Evolutionary conservation across 768 basidiomycete genomes (phyloP), one percentile per base, ranked within the genome.

Genomic region (Lentinula edodes): DNA sequence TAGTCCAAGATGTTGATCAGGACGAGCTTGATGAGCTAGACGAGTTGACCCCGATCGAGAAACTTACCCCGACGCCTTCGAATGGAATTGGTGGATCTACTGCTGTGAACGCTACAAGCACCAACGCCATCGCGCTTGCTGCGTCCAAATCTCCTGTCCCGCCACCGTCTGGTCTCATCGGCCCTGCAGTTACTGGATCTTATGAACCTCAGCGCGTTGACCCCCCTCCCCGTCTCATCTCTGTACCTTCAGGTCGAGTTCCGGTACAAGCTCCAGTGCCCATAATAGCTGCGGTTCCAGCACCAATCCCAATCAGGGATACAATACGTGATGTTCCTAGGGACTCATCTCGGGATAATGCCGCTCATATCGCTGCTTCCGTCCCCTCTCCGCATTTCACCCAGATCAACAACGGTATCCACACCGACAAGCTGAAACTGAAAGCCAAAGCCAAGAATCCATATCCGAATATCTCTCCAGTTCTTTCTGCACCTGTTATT

Each of bases 11-110:
- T 18, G 6, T 32, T 16, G 58, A 59, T n/a, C n/a, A 50, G 15
- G 58, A 59, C 15, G 58, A 59, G 42, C 58, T 59, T 10, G 58
- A 51, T n/a, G 58, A 59, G 5, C 58, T 59, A 4, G 58, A 51
- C 32, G 58, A 59, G 13, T 34, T 59, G 3, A 39, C 45, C 4
- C 58, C 58, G 9, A 38, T 50, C 4, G 58, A 59, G 23, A 18
- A 46, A 1, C 16, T 23, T 12, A 48, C 3, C 3, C 46, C 18
- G 46, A 18, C 46, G 23, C 20, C 38, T 39, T 39, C 3, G 13
- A 39, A 39, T 39, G 38, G 38, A 9, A 1, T 39, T 39, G 38
- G 38, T 39, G 38, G 7, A 3, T 15, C 43, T 18, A 6, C 55
- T 20, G 55, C 20, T 16, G 18, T 57, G 5, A 20, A 13, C 42